Percentiles rank a stretch among this genome's conserved stretches.
Conservation (phyloP, 257 asterid species). For the Scutellaria baicalensis region DNA sequence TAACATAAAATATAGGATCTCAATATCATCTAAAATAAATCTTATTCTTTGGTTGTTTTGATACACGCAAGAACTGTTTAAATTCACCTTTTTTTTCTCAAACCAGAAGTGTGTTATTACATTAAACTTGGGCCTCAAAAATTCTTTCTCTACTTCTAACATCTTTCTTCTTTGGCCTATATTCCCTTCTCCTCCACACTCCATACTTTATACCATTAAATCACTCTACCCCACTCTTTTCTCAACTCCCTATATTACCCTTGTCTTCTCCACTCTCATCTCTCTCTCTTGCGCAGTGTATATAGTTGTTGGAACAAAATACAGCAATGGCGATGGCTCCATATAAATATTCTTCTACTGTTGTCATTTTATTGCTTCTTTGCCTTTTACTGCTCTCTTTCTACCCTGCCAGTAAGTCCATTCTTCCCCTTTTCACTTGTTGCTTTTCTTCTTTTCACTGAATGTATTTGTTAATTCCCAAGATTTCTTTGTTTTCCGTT, state of each 20-base stretch:
- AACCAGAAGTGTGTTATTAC: no score
- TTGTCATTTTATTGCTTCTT: slow-evolving; percentile 4
- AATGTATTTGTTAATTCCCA: neutral
- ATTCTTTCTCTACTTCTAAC: neutral
- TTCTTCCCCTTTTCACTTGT: neutral
- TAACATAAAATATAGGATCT: no score
- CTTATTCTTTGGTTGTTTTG: no score
- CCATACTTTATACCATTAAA: slow-evolving; percentile 10
- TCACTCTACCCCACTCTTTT: neutral
- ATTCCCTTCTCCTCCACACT: neutral
- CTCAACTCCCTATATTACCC: neutral
- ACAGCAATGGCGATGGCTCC: slow-evolving; percentile 17
- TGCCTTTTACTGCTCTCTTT: slow-evolving; percentile 11
- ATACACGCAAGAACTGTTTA: no score
- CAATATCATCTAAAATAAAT: no score
- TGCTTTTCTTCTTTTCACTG: neutral
- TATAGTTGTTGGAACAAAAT: neutral
- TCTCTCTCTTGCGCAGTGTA: neutral
- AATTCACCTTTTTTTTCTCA: no score
- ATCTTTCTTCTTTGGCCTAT: neutral
- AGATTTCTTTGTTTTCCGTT: neutral
- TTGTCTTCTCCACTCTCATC: neutral
- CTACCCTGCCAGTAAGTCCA: slow-evolving; percentile 25
- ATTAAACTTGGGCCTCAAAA: neutral
- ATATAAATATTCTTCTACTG: neutral